These are phyloP conservation scores for Echinochloa phyllopogon DNA, from an alignment of 176 grass and related monocot genomes.

Conservation along the genomic window DNA sequence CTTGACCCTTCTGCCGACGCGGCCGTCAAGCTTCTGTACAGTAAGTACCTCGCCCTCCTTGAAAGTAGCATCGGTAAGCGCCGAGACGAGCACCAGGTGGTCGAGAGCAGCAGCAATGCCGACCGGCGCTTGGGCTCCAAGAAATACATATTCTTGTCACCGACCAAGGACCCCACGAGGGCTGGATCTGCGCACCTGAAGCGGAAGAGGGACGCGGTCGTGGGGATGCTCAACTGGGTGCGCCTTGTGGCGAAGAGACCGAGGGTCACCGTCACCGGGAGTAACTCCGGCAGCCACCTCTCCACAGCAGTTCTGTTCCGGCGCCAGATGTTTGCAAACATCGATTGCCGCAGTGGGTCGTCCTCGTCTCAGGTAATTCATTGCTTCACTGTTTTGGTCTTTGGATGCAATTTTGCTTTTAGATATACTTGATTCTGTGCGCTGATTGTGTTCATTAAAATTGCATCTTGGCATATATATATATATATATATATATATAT, in stretches of 20 bases:
- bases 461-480: too few relatives aligned
- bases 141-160: conserved; percentile 33
- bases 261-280: neutral
- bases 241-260: conserved; percentile 38
- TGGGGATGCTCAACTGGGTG: conserved; percentile 47
- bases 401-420: neutral
- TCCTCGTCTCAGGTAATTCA: conserved; percentile 35
- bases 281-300: neutral
- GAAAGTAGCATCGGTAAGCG: conserved; percentile 28
- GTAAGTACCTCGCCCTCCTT: conserved; percentile 38
- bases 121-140: neutral
- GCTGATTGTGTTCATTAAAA: conserved; percentile 8
- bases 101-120: neutral
- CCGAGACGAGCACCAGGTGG: neutral
- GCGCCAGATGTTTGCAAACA: conserved; percentile 36
- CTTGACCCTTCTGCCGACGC: conserved; percentile 14
- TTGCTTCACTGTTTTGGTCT: neutral
- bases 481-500: too few relatives aligned
- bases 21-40: conserved; percentile 48
- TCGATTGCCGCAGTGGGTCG: neutral
- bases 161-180: neutral
- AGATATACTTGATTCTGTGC: conserved; percentile 16
- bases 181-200: conserved; percentile 29
- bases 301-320: neutral
- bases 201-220: conserved; percentile 41